Evolutionary conservation across 768 basidiomycete genomes (phyloP), one percentile per base, ranked within the genome.

Genomic region (Phanerochaete sordida): DNA sequence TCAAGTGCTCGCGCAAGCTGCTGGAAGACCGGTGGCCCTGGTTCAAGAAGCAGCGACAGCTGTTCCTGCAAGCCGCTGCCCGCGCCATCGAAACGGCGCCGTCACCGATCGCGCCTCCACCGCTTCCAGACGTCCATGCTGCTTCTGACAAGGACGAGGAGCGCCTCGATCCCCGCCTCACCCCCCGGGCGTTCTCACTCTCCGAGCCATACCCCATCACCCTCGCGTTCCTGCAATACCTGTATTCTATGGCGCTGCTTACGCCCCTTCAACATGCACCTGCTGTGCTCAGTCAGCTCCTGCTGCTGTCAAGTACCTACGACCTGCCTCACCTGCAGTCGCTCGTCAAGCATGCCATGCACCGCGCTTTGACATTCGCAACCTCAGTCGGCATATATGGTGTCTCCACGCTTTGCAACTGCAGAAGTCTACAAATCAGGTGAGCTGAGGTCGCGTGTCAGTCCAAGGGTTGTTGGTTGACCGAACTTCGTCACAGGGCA

Each of bases 1-100:
- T 99, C 62, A 76, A 81, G 53, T 95, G 93, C 70, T 95, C 93
- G 24, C 81, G 93, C 49, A 86, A 83, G 70, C 70, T 93, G n/a
- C 77, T 99, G 28, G 89, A 92, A 69, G 88, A 93, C 33, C 83
- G 95, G 33, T 99, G 96, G 96, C 85, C 90, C 1, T 99, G 96
- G 96, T 95, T 99, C 80, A 83, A 83, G 64, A 83, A 86, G 55
- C 87, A 92, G 68, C 76, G 88, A 21, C 70, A 75, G 54, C 75
- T 76, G 53, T 86, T 91, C 67, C 65, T 87, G 35, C 78, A 82
- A 54, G 80, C 76, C 9, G 90, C 90, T 1, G 74, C 75, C 47
- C 76, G 75, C 27, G 79, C 83, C 6, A 75, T 89, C 45, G 84
- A 87, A 46, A 73, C 76, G 8, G 72, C 91, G 46, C 88, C 90